A percentile compares a stretch with the other conserved stretches of the same genome.
These are phyloP conservation scores for Fraxinus angustifolia DNA, from an alignment of 305 asterid species.

Conservation along the genomic window DNA sequence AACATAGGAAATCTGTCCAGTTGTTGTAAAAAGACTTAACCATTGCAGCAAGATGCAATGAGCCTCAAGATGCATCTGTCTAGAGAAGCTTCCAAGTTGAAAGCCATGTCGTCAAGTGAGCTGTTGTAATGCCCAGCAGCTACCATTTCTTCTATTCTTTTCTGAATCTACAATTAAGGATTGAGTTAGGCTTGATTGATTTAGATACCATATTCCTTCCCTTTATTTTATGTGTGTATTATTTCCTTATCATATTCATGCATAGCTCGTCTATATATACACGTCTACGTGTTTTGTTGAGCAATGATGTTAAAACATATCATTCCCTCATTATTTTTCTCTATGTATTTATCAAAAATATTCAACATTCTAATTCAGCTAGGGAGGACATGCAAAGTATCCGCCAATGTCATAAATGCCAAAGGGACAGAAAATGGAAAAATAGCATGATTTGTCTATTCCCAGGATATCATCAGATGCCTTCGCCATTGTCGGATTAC, in stretches of 20 bases:
- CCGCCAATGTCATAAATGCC: not conserved
- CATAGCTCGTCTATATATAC: not conserved
- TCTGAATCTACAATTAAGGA: slow-evolving; percentile 52
- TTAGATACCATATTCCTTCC: not conserved
- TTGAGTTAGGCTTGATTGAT: not conserved
- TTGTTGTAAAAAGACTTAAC: slow-evolving; percentile 34
- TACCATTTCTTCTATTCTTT: slow-evolving; percentile 61
- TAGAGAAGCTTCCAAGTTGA: slow-evolving; percentile 67
- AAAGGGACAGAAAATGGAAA: not conserved
- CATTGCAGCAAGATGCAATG: slow-evolving; percentile 87
- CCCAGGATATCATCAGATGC: not conserved
- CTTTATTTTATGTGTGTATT: not conserved
- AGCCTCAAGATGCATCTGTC: slow-evolving; percentile 95
- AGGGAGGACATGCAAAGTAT: not conserved
- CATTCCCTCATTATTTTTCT: not conserved
- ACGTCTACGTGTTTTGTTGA: not conserved
- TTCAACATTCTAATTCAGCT: slow-evolving; percentile 14
- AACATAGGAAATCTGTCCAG: not conserved
- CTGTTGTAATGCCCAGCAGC: slow-evolving; percentile 57
- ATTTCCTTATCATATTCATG: not conserved
- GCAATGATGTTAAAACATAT: not conserved
- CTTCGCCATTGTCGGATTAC: slow-evolving; percentile 7
- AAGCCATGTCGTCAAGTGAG: slow-evolving; percentile 83
- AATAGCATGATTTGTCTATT: slow-evolving; percentile 2
- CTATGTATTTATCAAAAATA: not conserved